These are phyloP conservation scores for Fraxinus albicans DNA, from an alignment of 305 asterid species.

Conservation along the genomic window DNA sequence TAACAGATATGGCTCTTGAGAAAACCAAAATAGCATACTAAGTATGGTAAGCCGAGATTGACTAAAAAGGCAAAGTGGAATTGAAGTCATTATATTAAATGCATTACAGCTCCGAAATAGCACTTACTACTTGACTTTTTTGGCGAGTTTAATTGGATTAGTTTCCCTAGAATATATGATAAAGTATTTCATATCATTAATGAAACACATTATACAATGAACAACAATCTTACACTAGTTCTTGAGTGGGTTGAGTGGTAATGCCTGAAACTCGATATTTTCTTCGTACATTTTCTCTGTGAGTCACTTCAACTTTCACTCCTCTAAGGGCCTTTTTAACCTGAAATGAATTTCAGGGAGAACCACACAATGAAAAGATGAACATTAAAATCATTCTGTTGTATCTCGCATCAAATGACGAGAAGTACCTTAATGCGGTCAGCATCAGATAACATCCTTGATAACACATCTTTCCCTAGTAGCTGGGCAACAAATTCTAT, in stretches of 20 bases:
- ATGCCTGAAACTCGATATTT: conserved; percentile 93
- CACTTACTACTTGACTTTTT: background rate
- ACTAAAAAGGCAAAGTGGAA: background rate
- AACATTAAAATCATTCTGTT: background rate
- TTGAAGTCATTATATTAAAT: background rate
- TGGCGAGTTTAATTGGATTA: background rate
- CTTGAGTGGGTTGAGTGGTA: conserved; percentile 92
- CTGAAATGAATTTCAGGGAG: conserved; percentile 36
- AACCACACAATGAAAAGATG: background rate
- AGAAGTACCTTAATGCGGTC: conserved; percentile 77
- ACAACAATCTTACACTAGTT: conserved; percentile 67
- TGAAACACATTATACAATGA: conserved; percentile 2
- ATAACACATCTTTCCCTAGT: conserved; percentile 81
- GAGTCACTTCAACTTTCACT: conserved; percentile 98
- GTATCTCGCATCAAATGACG: background rate
- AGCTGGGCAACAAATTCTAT: conserved; percentile 89
- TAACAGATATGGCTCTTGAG: background rate
- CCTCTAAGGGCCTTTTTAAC: conserved; percentile 96
- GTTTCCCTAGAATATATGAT: background rate
- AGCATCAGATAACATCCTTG: conserved; percentile 86
- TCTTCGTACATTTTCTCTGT: conserved; percentile 85
- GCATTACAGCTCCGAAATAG: background rate
- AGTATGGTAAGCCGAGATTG: background rate
- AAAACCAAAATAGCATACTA: background rate
- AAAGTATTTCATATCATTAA: background rate